Evolutionary conservation across 2,329 filamentous ascomycete genomes (phyloP), one percentile per base, ranked within the genome.

Genomic region (Helicocarpus griseus): DNA sequence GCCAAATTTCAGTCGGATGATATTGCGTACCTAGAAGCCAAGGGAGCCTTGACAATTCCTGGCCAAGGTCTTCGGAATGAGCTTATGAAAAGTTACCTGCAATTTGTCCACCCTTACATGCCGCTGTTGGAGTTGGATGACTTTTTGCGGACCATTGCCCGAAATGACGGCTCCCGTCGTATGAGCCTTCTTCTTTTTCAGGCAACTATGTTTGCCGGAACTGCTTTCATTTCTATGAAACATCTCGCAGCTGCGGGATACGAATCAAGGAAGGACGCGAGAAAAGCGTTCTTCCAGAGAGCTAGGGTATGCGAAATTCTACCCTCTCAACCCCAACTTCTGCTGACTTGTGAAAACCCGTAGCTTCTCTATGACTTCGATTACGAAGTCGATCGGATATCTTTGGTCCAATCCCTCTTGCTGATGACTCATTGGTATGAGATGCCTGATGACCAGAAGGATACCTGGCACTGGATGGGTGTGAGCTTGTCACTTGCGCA

Each of bases 381-480:
- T 68, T 95, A 94, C 67, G 91, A 97, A 69, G 81, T 83, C 41
- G 90, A 96, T 67, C 86, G 90, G 48, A 84, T 96, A 53, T 82
- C 89, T 19, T 78, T 96, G 22, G 89, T 96, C 14, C 91, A 96
- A 69, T 85, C 87, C 4, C 76, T 96, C 21, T 76, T 96, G 22
- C 77, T 96, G 54, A 90, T 96, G 86, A 95, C 90, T 3, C 95
- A 95, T 67, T 97, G 91, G 86, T 96, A 96, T 67, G 90, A 96
- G 69, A 95, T 89, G 11, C 90, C 90, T 0, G 89, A 96, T 69
- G 91, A 96, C 66, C 89, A 95, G 65, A 96, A 96, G 69, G 91
- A 96, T 66, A 96, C 90, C 43, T 96, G 91, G 87, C 90, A 96
- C 65, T 96, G 90, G 91, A 95, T 96, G 87, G 91, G 91, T 17